Base-by-base conservation (phyloP, 2,329 filamentous ascomycete species). In the Byssoonygena ceratinophila region DNA sequence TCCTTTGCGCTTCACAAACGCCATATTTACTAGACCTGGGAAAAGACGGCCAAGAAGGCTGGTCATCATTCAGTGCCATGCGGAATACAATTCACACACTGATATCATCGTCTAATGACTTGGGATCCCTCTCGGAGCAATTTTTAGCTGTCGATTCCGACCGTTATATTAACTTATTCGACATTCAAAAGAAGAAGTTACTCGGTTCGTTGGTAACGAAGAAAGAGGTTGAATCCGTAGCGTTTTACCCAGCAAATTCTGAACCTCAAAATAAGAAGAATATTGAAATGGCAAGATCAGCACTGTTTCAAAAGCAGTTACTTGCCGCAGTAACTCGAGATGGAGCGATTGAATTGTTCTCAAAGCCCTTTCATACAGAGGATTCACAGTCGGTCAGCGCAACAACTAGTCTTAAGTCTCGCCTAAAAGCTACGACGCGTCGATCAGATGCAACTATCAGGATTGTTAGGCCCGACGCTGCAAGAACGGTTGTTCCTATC, bases 1-100 rank as follows among this genome's bases (percentile, higher is more conserved):
- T 76, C 29, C 66, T 77, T 41, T 76, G 73, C 59, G 74, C 75
- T 46, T 76, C 74, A 9, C 71, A 75, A 58, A 71, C 70, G 7
- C 71, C 74, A 1, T 73, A 72, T 57, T 63, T 75, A 48, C 66
- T 77, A 53, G 65, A 72, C 52, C 58, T 69, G 39, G 66, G 70
- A 41, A 66, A 67, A 6, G 61, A 65, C 34, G 67, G 68, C 23
- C 56, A 59, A 39, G 63, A 69, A 50, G 53, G 64, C n/a, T 64
- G 68, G 4, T 56, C 67, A 27, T 64, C 67, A 14, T 76, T 75
- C 59, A 70, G 72, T 45, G 73, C 74, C 9, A 75, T 76, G 66
- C 71, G 69, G 51, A 74, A 74, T 52, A 61, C 69, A n/a, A 68
- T 77, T 32, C 73, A 74, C 55, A 70, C 68, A 3, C 61, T 77